A percentile compares a stretch with the other conserved stretches of the same genome.
These are phyloP conservation scores for Leishmania gerbilli DNA, from an alignment of 208 protist genomes.

Conservation along the genomic window DNA sequence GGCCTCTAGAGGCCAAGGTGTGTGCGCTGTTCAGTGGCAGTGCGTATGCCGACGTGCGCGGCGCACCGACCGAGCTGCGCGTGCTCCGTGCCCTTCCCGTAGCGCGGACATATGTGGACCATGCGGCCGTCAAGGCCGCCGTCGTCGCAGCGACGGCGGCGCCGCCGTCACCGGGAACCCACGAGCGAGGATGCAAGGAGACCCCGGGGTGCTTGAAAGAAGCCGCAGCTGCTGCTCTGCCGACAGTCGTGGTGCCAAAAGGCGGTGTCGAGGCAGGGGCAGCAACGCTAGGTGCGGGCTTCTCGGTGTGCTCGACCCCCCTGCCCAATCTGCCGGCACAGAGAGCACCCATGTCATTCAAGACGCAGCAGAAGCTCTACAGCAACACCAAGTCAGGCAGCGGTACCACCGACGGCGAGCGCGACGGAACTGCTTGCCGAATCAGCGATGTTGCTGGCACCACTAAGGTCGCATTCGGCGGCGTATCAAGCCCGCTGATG, in stretches of 20 bases:
- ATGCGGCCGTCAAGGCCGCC: background rate
- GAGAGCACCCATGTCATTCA: background rate
- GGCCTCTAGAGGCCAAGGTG: conserved; percentile 2
- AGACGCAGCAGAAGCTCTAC: background rate
- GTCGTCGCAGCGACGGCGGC: background rate
- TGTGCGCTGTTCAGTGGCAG: conserved; percentile 14
- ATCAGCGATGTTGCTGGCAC: background rate
- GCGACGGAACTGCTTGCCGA: background rate
- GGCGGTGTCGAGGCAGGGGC: background rate
- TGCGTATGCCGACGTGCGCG: background rate
- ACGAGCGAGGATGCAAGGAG: background rate
- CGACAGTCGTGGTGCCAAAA: background rate
- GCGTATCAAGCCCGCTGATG: background rate
- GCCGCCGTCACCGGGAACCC: background rate
- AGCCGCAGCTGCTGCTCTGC: background rate
- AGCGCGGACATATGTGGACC: background rate
- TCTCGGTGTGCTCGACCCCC: background rate
- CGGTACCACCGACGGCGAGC: background rate
- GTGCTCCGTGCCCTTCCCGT: conserved; percentile 16
- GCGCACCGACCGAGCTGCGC: background rate
- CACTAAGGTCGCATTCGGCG: background rate
- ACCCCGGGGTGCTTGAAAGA: background rate
- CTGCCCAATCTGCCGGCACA: background rate
- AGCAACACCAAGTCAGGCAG: background rate
- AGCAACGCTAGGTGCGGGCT: no score